Evolutionary conservation across 345 rosid species (phyloP), one percentile per base, ranked within the genome.

Genomic region (Salix udensis): DNA sequence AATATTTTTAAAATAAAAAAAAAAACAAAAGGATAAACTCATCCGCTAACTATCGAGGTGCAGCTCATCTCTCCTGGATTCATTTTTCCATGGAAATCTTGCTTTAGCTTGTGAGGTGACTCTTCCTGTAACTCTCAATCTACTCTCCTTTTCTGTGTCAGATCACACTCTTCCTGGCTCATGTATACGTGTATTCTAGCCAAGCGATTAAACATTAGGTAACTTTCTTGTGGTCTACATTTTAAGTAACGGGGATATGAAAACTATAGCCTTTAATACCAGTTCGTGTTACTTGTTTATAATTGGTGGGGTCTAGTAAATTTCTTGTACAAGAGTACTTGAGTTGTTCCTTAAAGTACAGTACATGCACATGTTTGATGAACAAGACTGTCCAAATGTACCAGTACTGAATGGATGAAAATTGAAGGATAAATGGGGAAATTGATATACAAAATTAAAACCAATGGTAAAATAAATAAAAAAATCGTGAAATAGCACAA

Each of bases 11-110:
- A 34, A 34, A 36, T 36, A 36, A 0, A 36, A 36, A 36, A 36
- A 36, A 0, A 5, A 36, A 36, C 37, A 24, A 24, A 24, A 24
- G 37, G 37, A 36, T 1, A 36, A 36, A 36, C 37, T 14, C 48
- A 9, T 74, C 71, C 82, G 34, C 79, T 80, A 85, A 86, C 87
- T 83, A 86, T 87, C 84, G 86, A 80, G 82, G 62, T 85, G 79
- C 85, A 81, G 36, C 86, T 87, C 83, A 79, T 69, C 82, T 72
- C 68, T 62, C 81, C 71, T 28, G 70, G 50, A 55, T 61, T 55
- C 70, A 72, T 68, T 77, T 53, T 18, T 39, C 78, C 81, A 48
- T 40, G 3, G 76, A 67, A 67, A 48, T 12, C 19, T 77, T 61
- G 61, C 77, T 71, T 72, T 72, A 73, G 65, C 80, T 69, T 81